Base-by-base conservation (phyloP, 2,329 filamentous ascomycete genomes). In the Fusarium nanum region DNA sequence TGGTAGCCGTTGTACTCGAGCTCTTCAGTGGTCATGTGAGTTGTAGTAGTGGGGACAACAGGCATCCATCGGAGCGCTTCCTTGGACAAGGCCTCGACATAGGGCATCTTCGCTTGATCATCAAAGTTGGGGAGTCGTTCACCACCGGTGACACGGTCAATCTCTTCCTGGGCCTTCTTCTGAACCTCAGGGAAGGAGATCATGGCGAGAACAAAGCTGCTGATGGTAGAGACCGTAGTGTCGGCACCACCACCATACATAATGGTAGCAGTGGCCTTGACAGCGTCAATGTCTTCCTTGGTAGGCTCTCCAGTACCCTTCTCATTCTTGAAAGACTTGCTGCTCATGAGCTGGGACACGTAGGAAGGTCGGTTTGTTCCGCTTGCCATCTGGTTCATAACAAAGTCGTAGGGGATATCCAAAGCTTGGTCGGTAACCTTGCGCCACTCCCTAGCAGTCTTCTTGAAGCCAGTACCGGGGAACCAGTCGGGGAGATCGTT, bases 21-120 rank as follows among this genome's bases (percentile, higher is more conserved):
- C 2, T 79, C 77, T 40, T 78, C 77, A 1, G 77, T 74, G 1
- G 83, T 80, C 3, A 77, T 74, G 59, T 83, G 80, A 1, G 80
- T 76, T 7, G 85, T 77, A 2, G 78, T 75, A 16, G 83, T 74
- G 0, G 80, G 79, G 0, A 75, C 73, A 7, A 79, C 70, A 7
- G 78, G 76, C 50, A 73, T 69, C 77, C 77, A 81, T 14, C 79
- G 61, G 6, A 75, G 49, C 1, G 69, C 61, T 50, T 81, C 79
- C 20, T 79, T 79, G 9, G 79, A 56, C 1, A 79, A 18, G 3
- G 74, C 77, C 8, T 75, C 64, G 18, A 80, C 27, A 22, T 79
- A 80, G 2, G 76, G 77, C 18, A 80, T 68, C 0, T 45, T 66
- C 2, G 75, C 67, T 6, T 73, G 66, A 41, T 80, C 79, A 1